phyloP scores from a whole-genome alignment of 73 alveolate genomes.

The Diophrys appendiculata region DNA sequence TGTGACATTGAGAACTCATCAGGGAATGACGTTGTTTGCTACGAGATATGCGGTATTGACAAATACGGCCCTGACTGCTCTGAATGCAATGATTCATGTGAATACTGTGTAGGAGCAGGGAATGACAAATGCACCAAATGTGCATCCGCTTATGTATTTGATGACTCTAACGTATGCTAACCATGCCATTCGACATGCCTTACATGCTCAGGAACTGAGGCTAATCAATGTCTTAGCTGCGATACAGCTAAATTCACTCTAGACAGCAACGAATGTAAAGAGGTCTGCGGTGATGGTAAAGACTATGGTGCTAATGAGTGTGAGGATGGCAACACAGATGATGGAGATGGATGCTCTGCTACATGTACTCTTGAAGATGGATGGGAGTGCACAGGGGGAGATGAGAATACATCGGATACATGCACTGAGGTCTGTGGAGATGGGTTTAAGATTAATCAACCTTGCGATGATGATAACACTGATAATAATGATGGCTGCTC shows the following conservation, averaged over 20 bases:
- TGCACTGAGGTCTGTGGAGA: slow-evolving; percentile 30
- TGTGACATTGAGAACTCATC: background rate
- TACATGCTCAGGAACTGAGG: too few relatives aligned
- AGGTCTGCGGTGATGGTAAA: slow-evolving; percentile 21
- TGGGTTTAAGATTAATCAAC: slow-evolving; percentile 5
- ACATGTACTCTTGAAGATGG: slow-evolving; percentile 14
- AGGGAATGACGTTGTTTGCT: background rate
- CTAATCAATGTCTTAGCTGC: too few relatives aligned
- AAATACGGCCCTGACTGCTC: too few relatives aligned
- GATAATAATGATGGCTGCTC: slow-evolving; percentile 17
- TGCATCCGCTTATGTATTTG: too few relatives aligned
- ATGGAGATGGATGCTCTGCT: slow-evolving; percentile 29
- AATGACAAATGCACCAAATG: too few relatives aligned
- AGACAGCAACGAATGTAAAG: slow-evolving; percentile 17
- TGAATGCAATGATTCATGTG: too few relatives aligned
- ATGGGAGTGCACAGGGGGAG: slow-evolving; percentile 23
- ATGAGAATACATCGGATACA: background rate
- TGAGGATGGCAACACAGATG: slow-evolving; percentile 24
- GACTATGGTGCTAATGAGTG: background rate
- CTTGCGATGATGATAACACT: slow-evolving; percentile 18
- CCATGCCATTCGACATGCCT: too few relatives aligned
- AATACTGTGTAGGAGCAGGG: too few relatives aligned
- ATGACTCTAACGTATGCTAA: too few relatives aligned
- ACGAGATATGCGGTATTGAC: background rate
- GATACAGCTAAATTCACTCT: too few relatives aligned